phyloP scores from a whole-genome alignment of 257 asterid species.

The Mentha longifolia region DNA sequence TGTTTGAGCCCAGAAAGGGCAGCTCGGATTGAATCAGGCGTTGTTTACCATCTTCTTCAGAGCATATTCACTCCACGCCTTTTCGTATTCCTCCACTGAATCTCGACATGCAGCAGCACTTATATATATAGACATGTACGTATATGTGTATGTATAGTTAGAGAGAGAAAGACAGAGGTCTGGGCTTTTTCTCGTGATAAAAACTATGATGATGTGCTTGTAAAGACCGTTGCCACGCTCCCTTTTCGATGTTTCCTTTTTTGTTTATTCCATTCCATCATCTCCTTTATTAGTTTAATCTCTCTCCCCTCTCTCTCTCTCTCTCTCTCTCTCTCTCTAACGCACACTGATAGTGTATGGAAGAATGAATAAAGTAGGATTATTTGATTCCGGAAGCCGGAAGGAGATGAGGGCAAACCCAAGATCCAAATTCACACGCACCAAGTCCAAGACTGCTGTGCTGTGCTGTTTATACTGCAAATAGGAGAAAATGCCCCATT shows the following conservation, averaged over 20 bases:
- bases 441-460: not conserved
- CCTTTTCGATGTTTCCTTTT: conserved; percentile 1
- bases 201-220: conserved; percentile 33
- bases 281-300: not conserved
- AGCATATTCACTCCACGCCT: conserved; percentile 45
- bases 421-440: not conserved
- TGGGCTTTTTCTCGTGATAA: conserved; percentile 56
- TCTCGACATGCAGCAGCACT: conserved; percentile 33
- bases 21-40: conserved; percentile 53
- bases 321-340: not conserved
- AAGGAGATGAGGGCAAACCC: not conserved
- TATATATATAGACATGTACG: conserved; percentile 18
- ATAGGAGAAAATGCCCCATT: no score
- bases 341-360: not conserved
- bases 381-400: not conserved
- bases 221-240: conserved; percentile 48
- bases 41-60: conserved; percentile 46
- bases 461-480: no score
- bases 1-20: conserved; percentile 35
- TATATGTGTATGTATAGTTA: conserved; percentile 15
- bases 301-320: not conserved
- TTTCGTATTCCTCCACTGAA: not conserved
- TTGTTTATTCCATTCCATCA: not conserved
- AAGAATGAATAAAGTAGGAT: not conserved
- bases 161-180: conserved; percentile 35